Percentiles rank a stretch among this genome's conserved stretches.
These are phyloP conservation scores for Podila minutissima DNA, from an alignment of 192 early-diverging fungal species.

Conservation along the genomic window DNA sequence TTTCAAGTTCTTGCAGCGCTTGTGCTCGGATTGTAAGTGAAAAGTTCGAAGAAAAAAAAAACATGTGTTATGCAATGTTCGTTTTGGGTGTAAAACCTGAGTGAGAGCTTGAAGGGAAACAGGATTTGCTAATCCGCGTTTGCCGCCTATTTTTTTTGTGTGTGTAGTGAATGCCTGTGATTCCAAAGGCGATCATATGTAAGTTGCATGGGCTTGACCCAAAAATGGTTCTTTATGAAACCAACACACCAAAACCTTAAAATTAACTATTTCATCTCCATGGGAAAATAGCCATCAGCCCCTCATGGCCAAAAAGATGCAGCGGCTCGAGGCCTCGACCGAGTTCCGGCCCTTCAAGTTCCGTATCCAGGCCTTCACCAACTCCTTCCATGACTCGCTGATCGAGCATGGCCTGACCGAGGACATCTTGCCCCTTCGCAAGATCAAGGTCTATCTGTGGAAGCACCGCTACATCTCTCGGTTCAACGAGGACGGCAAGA, in stretches of 20 bases:
- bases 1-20: constrained; percentile 70
- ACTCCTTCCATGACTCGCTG: constrained; percentile 78
- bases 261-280: not conserved
- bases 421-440: constrained; percentile 69
- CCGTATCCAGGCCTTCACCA: constrained; percentile 84
- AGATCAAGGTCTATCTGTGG: constrained; percentile 79
- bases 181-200: constrained; percentile 76
- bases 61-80: not conserved
- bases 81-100: not conserved
- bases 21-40: constrained; percentile 73
- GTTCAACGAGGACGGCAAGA: constrained; percentile 85
- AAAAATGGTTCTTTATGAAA: not conserved
- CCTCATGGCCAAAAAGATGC: constrained; percentile 81
- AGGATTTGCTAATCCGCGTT: constrained; percentile 10
- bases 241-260: not conserved
- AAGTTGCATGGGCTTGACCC: constrained; percentile 43
- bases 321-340: constrained; percentile 73
- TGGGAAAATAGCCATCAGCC: constrained; percentile 68
- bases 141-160: not conserved
- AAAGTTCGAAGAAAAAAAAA: too few relatives aligned
- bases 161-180: constrained; percentile 67
- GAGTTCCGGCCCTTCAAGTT: constrained; percentile 87
- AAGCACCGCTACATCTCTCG: constrained; percentile 79
- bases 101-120: too few relatives aligned
- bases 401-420: constrained; percentile 67